Conservation (phyloP, 257 asterid genomes). For the Orobanche coerulescens region DNA sequence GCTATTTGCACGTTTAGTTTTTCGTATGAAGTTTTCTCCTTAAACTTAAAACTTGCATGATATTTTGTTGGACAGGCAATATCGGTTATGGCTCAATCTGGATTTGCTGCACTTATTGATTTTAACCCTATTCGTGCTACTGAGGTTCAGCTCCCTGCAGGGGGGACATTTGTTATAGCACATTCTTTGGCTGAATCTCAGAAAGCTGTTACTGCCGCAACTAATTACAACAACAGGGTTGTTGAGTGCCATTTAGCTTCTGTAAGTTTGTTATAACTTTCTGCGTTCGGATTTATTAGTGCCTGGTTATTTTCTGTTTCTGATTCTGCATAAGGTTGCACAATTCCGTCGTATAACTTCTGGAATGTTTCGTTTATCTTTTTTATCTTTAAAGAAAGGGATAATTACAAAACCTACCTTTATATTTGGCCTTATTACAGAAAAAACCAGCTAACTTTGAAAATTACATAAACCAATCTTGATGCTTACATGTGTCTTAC, state of each 20-base stretch:
- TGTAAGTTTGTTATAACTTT: constrained; percentile 36
- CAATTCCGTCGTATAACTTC: not conserved
- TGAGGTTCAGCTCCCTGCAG: constrained; percentile 85
- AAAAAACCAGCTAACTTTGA: too few species aligned
- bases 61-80: constrained; percentile 54
- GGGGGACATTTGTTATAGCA: constrained; percentile 81
- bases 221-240: constrained; percentile 89
- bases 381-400: not conserved
- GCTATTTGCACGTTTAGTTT: too few species aligned
- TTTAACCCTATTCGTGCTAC: constrained; percentile 88
- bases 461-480: too few species aligned
- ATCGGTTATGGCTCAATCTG: constrained; percentile 88
- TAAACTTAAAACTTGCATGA: not conserved
- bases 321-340: not conserved
- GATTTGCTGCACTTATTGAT: constrained; percentile 91
- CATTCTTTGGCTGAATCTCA: constrained; percentile 92
- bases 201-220: constrained; percentile 94
- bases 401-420: not conserved
- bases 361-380: not conserved
- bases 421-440: not conserved
- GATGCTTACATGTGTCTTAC: too few species aligned
- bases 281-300: not conserved
- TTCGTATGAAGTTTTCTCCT: constrained; percentile 8
- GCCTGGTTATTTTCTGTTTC: not conserved
- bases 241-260: constrained; percentile 94